Conservation (phyloP, 208 protist genomes). For the Leishmania major region DNA sequence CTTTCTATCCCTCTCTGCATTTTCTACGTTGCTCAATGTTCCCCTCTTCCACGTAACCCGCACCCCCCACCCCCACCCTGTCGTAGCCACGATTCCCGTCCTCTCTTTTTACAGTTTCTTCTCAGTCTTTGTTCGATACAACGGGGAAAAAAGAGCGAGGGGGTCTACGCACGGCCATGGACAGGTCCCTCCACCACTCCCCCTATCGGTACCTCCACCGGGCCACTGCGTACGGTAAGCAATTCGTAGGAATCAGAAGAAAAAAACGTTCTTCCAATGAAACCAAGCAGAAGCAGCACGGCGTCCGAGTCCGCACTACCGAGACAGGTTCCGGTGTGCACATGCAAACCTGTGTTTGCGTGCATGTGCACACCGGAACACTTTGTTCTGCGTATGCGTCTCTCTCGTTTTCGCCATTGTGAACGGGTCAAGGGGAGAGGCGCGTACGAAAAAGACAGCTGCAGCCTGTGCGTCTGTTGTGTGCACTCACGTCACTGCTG, state of each 20-base stretch:
- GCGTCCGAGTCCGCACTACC: background rate
- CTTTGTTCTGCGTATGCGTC: background rate
- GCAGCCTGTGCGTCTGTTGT: background rate
- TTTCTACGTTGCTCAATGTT: background rate
- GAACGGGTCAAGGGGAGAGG: background rate
- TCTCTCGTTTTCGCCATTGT: background rate
- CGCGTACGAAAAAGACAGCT: background rate
- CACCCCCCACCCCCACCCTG: background rate
- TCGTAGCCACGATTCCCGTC: background rate
- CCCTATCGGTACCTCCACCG: background rate
- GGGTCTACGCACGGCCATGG: background rate
- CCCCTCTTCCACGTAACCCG: background rate
- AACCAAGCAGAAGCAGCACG: background rate
- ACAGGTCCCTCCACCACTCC: background rate
- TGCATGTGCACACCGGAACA: background rate
- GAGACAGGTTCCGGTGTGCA: background rate
- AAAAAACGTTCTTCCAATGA: background rate
- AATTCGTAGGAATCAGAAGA: background rate
- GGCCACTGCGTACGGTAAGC: background rate
- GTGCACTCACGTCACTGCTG: background rate
- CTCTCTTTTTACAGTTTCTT: background rate
- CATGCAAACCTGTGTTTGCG: background rate
- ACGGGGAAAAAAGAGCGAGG: background rate
- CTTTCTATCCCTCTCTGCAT: constrained; percentile 11
- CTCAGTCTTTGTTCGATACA: background rate